Evolutionary conservation across 495 filamentous ascomycete species (phyloP).

Genomic region (Penicillium dipodomyicola): DNA sequence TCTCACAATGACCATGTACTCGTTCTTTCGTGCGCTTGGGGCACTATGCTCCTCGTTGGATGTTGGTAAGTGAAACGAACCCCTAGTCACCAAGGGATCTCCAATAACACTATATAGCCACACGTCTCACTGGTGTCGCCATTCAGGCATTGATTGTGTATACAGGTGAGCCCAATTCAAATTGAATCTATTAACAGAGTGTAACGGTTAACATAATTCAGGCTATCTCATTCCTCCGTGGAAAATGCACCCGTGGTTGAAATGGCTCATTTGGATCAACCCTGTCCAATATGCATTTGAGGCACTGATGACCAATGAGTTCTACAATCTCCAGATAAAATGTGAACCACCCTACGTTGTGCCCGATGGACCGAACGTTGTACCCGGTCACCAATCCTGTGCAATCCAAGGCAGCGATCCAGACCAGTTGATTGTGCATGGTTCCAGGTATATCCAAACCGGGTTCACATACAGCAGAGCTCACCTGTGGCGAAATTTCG

Average conservation of each 20-base stretch:
- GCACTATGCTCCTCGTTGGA: conserved; percentile 62
- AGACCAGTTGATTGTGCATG: conserved; percentile 50
- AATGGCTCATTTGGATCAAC: conserved; percentile 75
- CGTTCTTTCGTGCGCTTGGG: conserved; percentile 75
- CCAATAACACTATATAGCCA: conserved; percentile 42
- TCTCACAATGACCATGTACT: conserved; percentile 72
- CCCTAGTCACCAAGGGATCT: not conserved
- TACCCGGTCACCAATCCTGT: conserved; percentile 57
- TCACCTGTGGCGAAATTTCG: conserved; percentile 64
- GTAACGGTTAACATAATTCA: conserved; percentile 8
- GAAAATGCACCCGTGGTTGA: conserved; percentile 78
- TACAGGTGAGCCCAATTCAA: conserved; percentile 42
- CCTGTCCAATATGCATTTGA: conserved; percentile 76
- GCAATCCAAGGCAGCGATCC: conserved; percentile 54
- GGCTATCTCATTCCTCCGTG: conserved; percentile 72
- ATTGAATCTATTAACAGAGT: not conserved
- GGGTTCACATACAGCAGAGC: conserved; percentile 53
- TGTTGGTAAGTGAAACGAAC: conserved; percentile 32
- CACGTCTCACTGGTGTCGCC: conserved; percentile 60
- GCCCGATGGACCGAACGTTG: conserved; percentile 59
- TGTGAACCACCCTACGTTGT: conserved; percentile 57
- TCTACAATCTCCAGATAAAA: conserved; percentile 45
- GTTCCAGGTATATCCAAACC: conserved; percentile 50
- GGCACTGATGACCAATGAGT: conserved; percentile 61
- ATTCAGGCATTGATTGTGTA: conserved; percentile 71